Base-by-base conservation (phyloP, 352 stramenopile species). In the Blastocystis sp. region DNA sequence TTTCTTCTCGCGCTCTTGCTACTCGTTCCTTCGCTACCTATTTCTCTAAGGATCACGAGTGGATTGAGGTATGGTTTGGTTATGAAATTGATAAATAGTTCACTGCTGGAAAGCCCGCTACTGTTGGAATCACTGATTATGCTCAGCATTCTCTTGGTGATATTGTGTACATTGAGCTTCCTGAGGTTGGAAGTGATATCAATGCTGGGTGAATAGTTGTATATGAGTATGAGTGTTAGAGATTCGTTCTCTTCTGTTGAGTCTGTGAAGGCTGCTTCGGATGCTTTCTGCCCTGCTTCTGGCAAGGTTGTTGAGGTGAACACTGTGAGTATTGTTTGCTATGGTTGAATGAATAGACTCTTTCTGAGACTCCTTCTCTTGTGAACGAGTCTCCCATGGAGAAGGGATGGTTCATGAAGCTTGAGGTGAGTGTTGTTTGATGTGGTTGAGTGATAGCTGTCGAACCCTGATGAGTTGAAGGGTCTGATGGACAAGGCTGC, bases 241-340 rank as follows among this genome's bases (percentile, higher is more conserved):
- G 92, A 97, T 48, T 89, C 90, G 27, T 98, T 98, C 88, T 95
- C 94, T 86, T 94, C 93, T 63, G 96, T 98, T 3, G 96, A 98
- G 90, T 98, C 95, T 34, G 95, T 99, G 63, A 99, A 99, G 91
- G 95, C 95, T 73, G 95, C 96, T 44, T 97, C 92, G 40, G 96
- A 99, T 46, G 84, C 73, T 44, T 98, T 98, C 90, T 89, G 91
- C 53, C 95, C 96, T 61, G 93, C 95, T 32, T 89, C 89, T 67
- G 96, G 96, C 81, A 97, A 91, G 57, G 90, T 98, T 57, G 86
- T 94, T 44, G 95, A 96, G 71, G 88, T 97, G 14, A 99, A 99
- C 88, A 92, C 96, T 88, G 88, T 69, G 42, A 27, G 54, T 46
- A 3, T 81, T 7, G 14, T 59, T 40, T 24, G 8, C 21, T 44